Conservation (phyloP, 2,329 filamentous ascomycete genomes). For the Talaromyces sp. region DNA sequence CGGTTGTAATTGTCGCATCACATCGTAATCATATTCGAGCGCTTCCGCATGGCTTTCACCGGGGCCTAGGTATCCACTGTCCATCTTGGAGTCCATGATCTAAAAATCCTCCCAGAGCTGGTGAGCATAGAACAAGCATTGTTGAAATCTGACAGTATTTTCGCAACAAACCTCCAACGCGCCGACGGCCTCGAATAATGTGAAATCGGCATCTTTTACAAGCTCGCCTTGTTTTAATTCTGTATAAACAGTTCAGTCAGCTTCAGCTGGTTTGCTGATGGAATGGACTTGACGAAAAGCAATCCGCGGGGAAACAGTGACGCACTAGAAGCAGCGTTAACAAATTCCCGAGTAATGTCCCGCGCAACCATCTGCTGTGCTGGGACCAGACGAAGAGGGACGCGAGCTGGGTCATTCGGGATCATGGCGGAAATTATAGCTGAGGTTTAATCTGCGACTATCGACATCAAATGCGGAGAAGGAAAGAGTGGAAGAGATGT, state of each 20-base stretch:
- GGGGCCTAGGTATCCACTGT: constrained; percentile 78
- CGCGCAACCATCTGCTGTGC: constrained; percentile 42
- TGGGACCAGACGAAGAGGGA: constrained; percentile 32
- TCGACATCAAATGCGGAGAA: constrained; percentile 10
- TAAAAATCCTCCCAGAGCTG: constrained; percentile 40
- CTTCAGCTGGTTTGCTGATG: not conserved
- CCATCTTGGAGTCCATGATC: constrained; percentile 99
- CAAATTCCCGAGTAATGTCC: constrained; percentile 59
- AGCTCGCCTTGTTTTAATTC: constrained; percentile 77
- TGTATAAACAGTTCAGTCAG: constrained; percentile 36
- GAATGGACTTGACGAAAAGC: constrained; percentile 13
- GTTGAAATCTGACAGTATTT: not conserved
- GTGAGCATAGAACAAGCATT: constrained; percentile 2
- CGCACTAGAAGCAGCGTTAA: constrained; percentile 52
- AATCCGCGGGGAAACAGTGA: constrained; percentile 16
- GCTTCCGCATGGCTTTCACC: constrained; percentile 60
- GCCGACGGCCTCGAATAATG: constrained; percentile 89
- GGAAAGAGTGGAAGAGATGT: not conserved
- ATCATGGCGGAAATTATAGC: constrained; percentile 28
- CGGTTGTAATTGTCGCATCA: constrained; percentile 64
- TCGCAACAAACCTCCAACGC: constrained; percentile 56
- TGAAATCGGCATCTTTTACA: constrained; percentile 91
- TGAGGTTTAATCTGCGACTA: constrained; percentile 5
- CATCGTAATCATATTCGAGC: constrained; percentile 81
- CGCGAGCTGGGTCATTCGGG: constrained; percentile 35